Conservation (phyloP, 805 yeast species). For the Lachancea quebecensis region DNA sequence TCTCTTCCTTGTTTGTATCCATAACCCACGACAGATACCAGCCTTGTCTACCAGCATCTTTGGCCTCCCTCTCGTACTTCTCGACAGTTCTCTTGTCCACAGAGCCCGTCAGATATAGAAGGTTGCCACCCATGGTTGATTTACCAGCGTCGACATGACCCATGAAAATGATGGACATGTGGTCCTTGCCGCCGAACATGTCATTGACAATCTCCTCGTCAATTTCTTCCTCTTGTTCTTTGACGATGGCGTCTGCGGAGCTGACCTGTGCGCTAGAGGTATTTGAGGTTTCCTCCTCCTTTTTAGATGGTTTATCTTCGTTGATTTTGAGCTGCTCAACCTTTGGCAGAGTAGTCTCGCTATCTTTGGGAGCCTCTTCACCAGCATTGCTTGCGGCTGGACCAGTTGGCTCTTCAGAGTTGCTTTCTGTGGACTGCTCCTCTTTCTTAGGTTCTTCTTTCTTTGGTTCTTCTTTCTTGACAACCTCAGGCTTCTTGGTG, state of each 20-base stretch:
- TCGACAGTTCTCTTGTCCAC: slow-evolving; percentile 98
- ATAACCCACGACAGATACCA: slow-evolving; percentile 99
- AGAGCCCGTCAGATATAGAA: slow-evolving; percentile 87
- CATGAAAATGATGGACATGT: slow-evolving; percentile 94
- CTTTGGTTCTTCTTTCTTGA: slow-evolving; percentile 27
- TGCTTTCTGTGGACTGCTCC: slow-evolving; percentile 8
- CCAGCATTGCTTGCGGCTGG: slow-evolving; percentile 15
- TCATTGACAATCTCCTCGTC: slow-evolving; percentile 87
- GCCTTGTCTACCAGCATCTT: slow-evolving; percentile 99
- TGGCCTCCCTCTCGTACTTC: slow-evolving; percentile 96
- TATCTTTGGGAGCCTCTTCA: slow-evolving; percentile 12
- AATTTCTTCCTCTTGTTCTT: slow-evolving; percentile 71
- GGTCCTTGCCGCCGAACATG: slow-evolving; percentile 96
- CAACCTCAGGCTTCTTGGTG: slow-evolving; percentile 33
- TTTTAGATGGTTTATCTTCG: slow-evolving; percentile 27
- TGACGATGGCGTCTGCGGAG: slow-evolving; percentile 46
- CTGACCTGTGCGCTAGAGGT: slow-evolving; percentile 21
- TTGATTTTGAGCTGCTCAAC: slow-evolving; percentile 27
- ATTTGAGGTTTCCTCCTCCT: slow-evolving; percentile 18
- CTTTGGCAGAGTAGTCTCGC: slow-evolving; percentile 23
- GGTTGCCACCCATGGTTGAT: slow-evolving; percentile 98
- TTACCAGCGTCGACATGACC: slow-evolving; percentile 99
- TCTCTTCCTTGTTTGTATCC: slow-evolving; percentile 98
- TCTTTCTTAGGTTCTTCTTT: slow-evolving; percentile 10
- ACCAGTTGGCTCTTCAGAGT: slow-evolving; percentile 11